phyloP scores from a whole-genome alignment of 192 early-diverging fungal genomes.

The Podila minutissima region DNA sequence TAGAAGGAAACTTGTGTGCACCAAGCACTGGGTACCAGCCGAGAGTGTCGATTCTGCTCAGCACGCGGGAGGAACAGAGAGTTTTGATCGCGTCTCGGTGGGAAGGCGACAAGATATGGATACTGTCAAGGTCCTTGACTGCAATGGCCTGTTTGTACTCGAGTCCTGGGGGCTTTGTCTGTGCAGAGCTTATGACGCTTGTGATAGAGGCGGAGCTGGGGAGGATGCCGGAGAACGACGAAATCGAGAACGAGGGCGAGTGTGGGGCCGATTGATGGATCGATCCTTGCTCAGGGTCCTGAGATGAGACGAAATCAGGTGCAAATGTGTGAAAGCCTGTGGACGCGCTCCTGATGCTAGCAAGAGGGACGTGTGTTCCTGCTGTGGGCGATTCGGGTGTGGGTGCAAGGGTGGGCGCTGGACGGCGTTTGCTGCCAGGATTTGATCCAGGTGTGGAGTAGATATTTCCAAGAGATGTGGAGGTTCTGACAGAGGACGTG shows the following conservation, averaged over 20 bases:
- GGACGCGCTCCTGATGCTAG: background rate
- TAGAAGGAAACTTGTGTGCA: conserved; percentile 50
- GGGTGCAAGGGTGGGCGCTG: conserved; percentile 14
- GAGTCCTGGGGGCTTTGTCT: conserved; percentile 28
- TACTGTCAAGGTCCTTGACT: conserved; percentile 42
- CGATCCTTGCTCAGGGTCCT: conserved; percentile 13
- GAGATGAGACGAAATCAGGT: conserved; percentile 15
- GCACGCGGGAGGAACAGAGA: conserved; percentile 32
- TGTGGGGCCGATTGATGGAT: conserved; percentile 9
- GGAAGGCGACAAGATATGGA: conserved; percentile 22
- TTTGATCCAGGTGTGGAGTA: background rate
- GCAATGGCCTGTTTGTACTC: conserved; percentile 34
- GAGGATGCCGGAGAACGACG: conserved; percentile 36
- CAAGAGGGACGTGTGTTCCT: background rate
- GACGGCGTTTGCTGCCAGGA: conserved; percentile 20
- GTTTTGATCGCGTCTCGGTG: conserved; percentile 35
- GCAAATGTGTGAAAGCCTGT: conserved; percentile 25
- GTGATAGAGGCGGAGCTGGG: conserved; percentile 35
- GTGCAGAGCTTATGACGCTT: conserved; percentile 18
- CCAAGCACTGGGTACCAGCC: conserved; percentile 48
- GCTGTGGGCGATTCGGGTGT: conserved; percentile 25
- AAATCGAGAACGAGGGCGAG: conserved; percentile 40
- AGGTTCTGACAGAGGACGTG: conserved; percentile 1
- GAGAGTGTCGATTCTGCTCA: conserved; percentile 49
- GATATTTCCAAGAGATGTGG: conserved; percentile 1